Conservation (phyloP, 192 early-diverging fungal species). For the Haplosporangium gracile region DNA sequence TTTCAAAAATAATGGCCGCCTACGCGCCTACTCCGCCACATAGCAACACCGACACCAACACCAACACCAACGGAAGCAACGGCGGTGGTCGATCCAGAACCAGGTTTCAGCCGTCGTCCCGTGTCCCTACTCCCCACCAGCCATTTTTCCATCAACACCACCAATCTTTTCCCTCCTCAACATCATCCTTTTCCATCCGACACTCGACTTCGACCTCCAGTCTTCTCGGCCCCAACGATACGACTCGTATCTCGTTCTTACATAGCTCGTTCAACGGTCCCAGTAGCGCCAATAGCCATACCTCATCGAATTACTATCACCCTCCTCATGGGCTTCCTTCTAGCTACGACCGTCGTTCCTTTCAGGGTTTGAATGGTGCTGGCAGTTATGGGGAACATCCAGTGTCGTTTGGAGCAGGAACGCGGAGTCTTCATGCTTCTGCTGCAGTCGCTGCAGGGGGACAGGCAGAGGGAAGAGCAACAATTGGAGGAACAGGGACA, state of each 20-base stretch:
- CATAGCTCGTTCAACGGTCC: constrained; percentile 11
- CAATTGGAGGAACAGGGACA: background rate
- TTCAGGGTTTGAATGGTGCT: background rate
- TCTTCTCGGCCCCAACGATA: constrained; percentile 42
- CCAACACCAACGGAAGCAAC: background rate
- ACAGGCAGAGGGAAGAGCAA: constrained; percentile 7
- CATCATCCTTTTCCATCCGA: constrained; percentile 50
- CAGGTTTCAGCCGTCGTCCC: background rate
- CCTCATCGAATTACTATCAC: background rate
- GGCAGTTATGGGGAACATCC: background rate
- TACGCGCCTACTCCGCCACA: constrained; percentile 10
- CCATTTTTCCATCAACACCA: constrained; percentile 49
- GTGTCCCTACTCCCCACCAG: background rate
- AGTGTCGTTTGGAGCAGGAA: constrained; percentile 9
- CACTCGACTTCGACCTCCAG: constrained; percentile 40
- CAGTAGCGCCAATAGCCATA: constrained; percentile 17
- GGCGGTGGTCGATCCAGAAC: background rate
- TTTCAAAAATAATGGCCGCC: constrained; percentile 12
- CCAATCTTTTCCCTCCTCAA: constrained; percentile 47
- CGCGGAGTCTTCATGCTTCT: background rate
- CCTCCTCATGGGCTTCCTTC: background rate
- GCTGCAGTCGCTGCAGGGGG: background rate
- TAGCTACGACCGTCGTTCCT: background rate
- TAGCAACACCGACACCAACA: background rate
- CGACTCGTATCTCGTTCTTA: constrained; percentile 11